These are phyloP conservation scores for Babesia gibsoni DNA, from an alignment of 169 alveolate genomes.

Conservation along the genomic window DNA sequence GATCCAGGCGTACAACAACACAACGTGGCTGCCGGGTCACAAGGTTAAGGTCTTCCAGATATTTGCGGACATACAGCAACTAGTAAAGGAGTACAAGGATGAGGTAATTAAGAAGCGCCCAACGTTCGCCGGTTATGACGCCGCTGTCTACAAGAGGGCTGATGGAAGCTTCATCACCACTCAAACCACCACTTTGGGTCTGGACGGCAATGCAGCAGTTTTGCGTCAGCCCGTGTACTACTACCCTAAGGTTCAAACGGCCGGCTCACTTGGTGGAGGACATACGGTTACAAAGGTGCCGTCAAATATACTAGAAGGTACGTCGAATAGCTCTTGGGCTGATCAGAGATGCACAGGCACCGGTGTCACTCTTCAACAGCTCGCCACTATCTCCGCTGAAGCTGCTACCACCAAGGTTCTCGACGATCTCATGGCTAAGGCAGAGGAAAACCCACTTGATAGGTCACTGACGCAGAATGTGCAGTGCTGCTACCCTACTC, in stretches of 20 bases:
- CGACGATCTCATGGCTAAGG: conserved; percentile 35
- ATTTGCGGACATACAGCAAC: conserved; percentile 35
- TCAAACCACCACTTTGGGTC: not conserved
- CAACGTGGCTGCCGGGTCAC: conserved; percentile 89
- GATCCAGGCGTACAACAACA: conserved; percentile 81
- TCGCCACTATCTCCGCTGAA: conserved; percentile 57
- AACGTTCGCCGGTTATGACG: not conserved
- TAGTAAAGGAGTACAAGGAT: conserved; percentile 62
- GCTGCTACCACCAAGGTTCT: conserved; percentile 50
- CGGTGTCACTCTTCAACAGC: conserved; percentile 15
- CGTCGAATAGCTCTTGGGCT: not conserved
- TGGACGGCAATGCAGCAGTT: not conserved
- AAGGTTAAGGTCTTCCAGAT: conserved; percentile 76
- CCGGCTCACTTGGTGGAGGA: not conserved
- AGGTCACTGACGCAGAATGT: not conserved
- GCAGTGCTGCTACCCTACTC: not conserved
- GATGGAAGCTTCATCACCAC: conserved; percentile 4
- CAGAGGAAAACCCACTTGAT: conserved; percentile 2
- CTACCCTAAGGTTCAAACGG: conserved; percentile 11
- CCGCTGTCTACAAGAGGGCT: not conserved
- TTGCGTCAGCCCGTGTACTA: not conserved
- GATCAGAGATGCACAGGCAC: not conserved
- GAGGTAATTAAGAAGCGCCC: conserved; percentile 3
- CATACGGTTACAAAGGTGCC: not conserved
- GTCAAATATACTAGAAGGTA: not conserved